Percentiles rank a stretch among this genome's conserved stretches.
phyloP scores from a whole-genome alignment of 106 monocot genomes.

The Allium cepa region DNA sequence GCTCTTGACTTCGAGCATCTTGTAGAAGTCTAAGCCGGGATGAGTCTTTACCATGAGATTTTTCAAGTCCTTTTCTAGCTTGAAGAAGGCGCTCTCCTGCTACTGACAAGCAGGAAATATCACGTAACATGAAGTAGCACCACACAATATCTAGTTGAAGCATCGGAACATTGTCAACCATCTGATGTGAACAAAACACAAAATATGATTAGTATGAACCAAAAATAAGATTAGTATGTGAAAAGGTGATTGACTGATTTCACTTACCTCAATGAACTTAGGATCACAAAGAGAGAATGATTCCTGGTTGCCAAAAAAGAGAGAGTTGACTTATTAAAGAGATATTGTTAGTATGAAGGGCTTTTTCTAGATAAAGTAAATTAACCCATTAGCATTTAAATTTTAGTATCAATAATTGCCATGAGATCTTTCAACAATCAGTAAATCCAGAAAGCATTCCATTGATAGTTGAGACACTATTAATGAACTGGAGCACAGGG shows the following conservation, averaged over 20 bases:
- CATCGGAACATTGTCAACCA: constrained; percentile 92
- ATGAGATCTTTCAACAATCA: too few relatives aligned
- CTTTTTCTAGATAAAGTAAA: too few relatives aligned
- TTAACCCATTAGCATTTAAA: too few relatives aligned
- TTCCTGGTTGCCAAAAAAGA: constrained; percentile 29
- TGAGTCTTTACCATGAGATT: constrained; percentile 83
- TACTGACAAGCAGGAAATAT: constrained; percentile 73
- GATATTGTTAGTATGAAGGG: too few relatives aligned
- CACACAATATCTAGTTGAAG: constrained; percentile 95
- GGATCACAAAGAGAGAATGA: constrained; percentile 83
- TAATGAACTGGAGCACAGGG: too few relatives aligned
- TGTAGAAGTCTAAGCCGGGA: constrained; percentile 71
- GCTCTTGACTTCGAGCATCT: constrained; percentile 62
- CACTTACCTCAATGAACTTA: constrained; percentile 32
- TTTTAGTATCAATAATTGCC: too few relatives aligned
- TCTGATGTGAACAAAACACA: constrained; percentile 14
- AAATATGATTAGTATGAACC: neutral
- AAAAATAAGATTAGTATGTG: neutral
- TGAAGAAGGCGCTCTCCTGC: constrained; percentile 70
- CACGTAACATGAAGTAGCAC: constrained; percentile 95
- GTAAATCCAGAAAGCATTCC: too few relatives aligned
- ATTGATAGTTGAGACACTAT: too few relatives aligned
- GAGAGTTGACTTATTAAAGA: neutral
- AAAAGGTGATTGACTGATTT: neutral
- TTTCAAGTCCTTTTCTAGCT: constrained; percentile 84